A percentile compares a stretch with the other conserved stretches of the same genome.
Evolutionary conservation across 192 early-diverging fungal genomes (phyloP).

Genomic region (Spizellomyces punctatus): DNA sequence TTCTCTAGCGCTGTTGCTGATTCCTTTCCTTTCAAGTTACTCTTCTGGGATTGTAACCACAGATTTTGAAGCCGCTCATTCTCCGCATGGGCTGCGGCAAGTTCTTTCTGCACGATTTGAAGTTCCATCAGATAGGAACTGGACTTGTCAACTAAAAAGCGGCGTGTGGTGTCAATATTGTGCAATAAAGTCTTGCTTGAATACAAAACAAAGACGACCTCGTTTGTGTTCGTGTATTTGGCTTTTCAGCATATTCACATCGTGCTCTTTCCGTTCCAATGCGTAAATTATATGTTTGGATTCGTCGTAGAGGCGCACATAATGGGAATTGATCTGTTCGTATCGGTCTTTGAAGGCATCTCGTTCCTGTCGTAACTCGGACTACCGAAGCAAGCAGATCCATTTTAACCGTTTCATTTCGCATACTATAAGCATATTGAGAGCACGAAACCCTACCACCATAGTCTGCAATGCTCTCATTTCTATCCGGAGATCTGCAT

Average conservation of each 20-base stretch:
- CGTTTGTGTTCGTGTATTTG: slow-evolving; percentile 32
- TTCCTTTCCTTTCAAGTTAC: slow-evolving; percentile 37
- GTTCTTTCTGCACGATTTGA: slow-evolving; percentile 43
- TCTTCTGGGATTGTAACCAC: slow-evolving; percentile 54
- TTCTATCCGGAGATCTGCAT: slow-evolving; percentile 40
- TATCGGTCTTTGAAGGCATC: slow-evolving; percentile 20
- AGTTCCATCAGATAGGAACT: slow-evolving; percentile 36
- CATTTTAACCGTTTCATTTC: too few relatives aligned
- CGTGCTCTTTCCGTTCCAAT: slow-evolving; percentile 54
- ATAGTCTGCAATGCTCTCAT: neutral
- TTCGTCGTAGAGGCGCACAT: slow-evolving; percentile 40
- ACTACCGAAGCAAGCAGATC: neutral
- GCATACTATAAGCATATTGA: too few relatives aligned
- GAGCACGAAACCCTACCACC: too few relatives aligned
- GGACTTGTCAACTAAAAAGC: slow-evolving; percentile 37
- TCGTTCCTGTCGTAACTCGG: slow-evolving; percentile 19
- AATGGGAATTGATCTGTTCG: slow-evolving; percentile 42
- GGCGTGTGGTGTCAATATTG: neutral
- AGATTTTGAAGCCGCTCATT: slow-evolving; percentile 52
- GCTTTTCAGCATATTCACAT: slow-evolving; percentile 51
- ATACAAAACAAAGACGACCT: slow-evolving; percentile 12
- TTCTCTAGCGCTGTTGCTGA: slow-evolving; percentile 26
- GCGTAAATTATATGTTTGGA: slow-evolving; percentile 40
- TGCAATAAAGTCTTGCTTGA: slow-evolving; percentile 3
- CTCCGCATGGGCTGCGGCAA: slow-evolving; percentile 31